Evolutionary conservation across 345 rosid species (phyloP).

Genomic region (Salix suchowensis): DNA sequence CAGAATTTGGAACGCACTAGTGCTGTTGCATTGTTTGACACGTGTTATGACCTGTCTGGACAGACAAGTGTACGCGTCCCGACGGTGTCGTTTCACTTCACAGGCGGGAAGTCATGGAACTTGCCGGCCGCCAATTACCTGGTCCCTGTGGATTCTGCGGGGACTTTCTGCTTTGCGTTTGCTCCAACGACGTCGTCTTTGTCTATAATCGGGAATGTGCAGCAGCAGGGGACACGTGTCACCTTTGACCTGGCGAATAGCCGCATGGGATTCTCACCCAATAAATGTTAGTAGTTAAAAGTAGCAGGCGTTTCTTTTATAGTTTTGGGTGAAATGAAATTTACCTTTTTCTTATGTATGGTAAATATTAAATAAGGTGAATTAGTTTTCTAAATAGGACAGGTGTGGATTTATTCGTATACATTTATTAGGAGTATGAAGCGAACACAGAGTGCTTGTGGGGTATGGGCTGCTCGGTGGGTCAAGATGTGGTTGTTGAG

Average conservation of each 20-base stretch:
- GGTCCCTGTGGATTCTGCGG: conserved; percentile 60
- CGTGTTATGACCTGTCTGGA: conserved; percentile 80
- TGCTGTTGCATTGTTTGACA: conserved; percentile 76
- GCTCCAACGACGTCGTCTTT: conserved; percentile 79
- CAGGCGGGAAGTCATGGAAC: conserved; percentile 44
- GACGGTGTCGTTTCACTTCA: conserved; percentile 65
- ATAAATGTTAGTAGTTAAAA: conserved; percentile 41
- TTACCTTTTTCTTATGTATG: not conserved
- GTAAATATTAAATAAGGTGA: not conserved
- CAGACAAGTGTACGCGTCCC: conserved; percentile 61
- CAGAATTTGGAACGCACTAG: conserved; percentile 31
- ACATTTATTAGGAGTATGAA: not conserved
- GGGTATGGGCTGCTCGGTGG: not conserved
- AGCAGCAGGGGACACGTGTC: conserved; percentile 94
- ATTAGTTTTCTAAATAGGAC: not conserved
- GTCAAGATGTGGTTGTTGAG: not conserved
- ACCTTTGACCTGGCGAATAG: conserved; percentile 64
- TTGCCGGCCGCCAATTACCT: conserved; percentile 81
- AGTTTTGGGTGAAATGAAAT: not conserved
- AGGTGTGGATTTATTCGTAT: not conserved
- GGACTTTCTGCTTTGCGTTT: conserved; percentile 89
- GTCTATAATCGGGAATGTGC: conserved; percentile 93
- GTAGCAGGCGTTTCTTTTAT: too few species aligned
- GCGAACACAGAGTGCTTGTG: too few species aligned
- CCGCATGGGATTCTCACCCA: conserved; percentile 58